Evolutionary conservation across 352 stramenopile genomes (phyloP), one percentile per base, ranked within the genome.

Genomic region (Globisporangium cederbergense): DNA sequence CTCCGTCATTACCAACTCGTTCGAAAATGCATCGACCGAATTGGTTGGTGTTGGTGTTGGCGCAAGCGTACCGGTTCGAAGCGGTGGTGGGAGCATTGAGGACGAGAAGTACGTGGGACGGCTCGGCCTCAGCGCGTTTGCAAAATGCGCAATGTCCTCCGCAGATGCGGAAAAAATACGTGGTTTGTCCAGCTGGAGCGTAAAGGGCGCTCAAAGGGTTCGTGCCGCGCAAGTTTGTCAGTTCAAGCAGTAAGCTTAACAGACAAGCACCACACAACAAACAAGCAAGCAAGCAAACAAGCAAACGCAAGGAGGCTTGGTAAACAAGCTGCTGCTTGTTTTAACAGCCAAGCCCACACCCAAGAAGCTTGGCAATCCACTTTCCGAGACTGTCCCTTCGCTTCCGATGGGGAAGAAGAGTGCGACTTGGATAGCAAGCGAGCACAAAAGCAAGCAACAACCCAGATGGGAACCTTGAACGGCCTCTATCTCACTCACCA

Each of bases 281-380:
- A 11, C 47, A 34, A 52, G 30, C 47, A 36, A 30, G 4, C 25
- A 56, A 38, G 25, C 22, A 52, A 32, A n/a, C 22, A 22, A 52
- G 4, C 25, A 56, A 38, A 9, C 28, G 14, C 9, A 28, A 28
- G 25, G 25, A 2, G 1, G 42, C 42, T 36, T 36, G 32, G 32
- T 36, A 5, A 30, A 30, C 46, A 52, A 52, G 47, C 9, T 42
- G 25, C 25, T 42, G 36, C 36, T 42, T 42, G 36, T 42, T 42
- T 42, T 42, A 42, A 42, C 36, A 42, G 36, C 4, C 36, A 42
- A 56, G 50, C 2, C 28, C 50, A 56, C 50, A 6, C 14, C 28
- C 50, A 14, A 56, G 9, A 56, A 38, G 50, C 50, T 56, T 56
- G 50, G 50, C 50, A 56, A 56, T 56, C 50, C 50, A 56, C 50